Evolutionary conservation across 768 basidiomycete species (phyloP), one percentile per base, ranked within the genome.

Genomic region (Asterophora lycoperdoides): DNA sequence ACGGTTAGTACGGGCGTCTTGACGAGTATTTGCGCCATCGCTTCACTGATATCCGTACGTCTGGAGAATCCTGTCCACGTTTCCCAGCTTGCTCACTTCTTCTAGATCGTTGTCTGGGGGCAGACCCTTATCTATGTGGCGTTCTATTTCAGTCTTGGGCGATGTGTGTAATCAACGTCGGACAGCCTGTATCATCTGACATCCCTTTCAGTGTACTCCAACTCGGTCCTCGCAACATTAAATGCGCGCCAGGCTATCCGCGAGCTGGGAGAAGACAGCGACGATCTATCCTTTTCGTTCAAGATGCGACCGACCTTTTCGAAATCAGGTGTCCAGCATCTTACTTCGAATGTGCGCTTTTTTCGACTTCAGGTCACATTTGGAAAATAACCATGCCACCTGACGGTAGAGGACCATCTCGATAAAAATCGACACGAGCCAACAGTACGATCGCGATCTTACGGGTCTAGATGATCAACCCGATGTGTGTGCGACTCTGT

Each of bases 361-460:
- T 19, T 38, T 49, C 35, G 43, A 26, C 45, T 26, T 32, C 13
- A 14, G 39, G n/a, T n/a, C 35, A 23, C 13, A n/a, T 38, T 34
- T 34, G 40, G 26, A 17, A 15, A 36, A 32, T 42, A 18, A 44
- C 53, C 28, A 50, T 48, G 17, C 26, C 20, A 48, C 34, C 5
- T 45, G 33, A 42, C 48, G 29, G 29, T 44, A 76, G 71, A 66
- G 62, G 54, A 71, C 72, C 52, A 79, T 83, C 54, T 78, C 81
- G 29, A 82, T 84, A 66, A 79, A 80, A 64, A 78, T 84, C 48
- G 78, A 83, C 59, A 83, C 81, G 7, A 80, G 71, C 34, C 72
- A 79, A 23, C 81, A 83, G 48, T 71, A 68, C 40, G 60, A 66
- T 40, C 70, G 63, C 29, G 79, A 80, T 43, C 54, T 49, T 35